Evolutionary conservation across 148 eudicot genomes (phyloP), one percentile per base, ranked within the genome.

Genomic region (Salicornia ramosissima): DNA sequence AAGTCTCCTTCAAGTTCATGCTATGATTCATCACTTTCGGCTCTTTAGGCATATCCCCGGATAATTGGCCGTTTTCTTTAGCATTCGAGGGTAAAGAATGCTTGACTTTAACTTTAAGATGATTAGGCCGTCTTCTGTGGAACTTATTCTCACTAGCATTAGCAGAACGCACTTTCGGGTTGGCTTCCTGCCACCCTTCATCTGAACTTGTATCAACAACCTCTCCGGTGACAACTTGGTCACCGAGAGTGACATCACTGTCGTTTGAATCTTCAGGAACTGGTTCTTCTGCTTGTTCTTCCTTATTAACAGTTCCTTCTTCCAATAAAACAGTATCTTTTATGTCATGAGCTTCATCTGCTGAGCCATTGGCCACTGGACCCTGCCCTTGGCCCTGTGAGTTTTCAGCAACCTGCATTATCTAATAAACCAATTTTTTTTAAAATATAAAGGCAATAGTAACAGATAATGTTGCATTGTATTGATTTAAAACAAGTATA

Each of bases 101-200:
- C 65, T 71, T 85, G 15, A 83, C 77, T 72, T 86, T 91, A 53
- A 95, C 79, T 82, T 85, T 89, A 45, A 86, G 74, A 74, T 86
- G 89, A 76, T 81, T 80, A 14, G 90, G 91, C 46, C 85, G 79
- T 73, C 90, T 81, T 68, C 80, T 79, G 61, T 78, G 84, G 58
- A 77, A 83, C 78, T 81, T 89, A 36, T 78, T 81, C 51, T 78
- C 71, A 31, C 79, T 73, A 28, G 76, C 64, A 72, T 75, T 87
- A 42, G 80, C 79, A 33, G 91, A 75, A 43, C 96, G 84, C 64
- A 79, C 78, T 69, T 85, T 95, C 15, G 99, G 73, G 78, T 75
- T 91, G 45, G 99, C 99, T 81, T 90, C 98, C 75, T 90, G 96
- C 98, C 99, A 95, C 47, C 99, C 97, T 71, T 95, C 96, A 68